phyloP scores from a whole-genome alignment of 805 yeast species.

The Pichia eremophila region DNA sequence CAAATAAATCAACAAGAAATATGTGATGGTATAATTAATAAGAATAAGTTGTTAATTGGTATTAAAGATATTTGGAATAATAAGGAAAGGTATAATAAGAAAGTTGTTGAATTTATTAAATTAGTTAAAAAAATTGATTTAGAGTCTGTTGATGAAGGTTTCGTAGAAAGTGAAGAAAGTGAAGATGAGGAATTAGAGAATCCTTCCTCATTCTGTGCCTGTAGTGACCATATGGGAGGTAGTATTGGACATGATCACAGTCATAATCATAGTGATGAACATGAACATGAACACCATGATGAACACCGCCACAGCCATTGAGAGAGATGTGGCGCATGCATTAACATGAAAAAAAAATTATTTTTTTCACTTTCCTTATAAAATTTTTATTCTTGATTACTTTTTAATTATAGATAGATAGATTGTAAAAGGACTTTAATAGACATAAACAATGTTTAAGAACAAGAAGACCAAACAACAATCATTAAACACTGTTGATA shows the following conservation, averaged over 20 bases:
- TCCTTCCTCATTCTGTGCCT: not conserved
- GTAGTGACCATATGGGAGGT: not conserved
- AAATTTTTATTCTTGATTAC: too few species aligned
- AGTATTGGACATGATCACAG: not conserved
- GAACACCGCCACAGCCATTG: not conserved
- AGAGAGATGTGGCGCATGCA: not conserved
- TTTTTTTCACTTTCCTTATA: not conserved
- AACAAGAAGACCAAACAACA: conserved; percentile 12
- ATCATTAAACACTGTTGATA: conserved; percentile 18
- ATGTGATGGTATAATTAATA: not conserved
- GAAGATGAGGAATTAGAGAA: not conserved
- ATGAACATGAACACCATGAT: not conserved
- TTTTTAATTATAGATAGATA: too few species aligned
- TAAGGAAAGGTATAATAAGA: not conserved
- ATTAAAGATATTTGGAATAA: not conserved
- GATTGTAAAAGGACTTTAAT: too few species aligned
- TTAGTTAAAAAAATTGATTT: not conserved
- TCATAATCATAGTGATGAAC: not conserved
- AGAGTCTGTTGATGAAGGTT: not conserved
- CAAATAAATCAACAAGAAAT: not conserved
- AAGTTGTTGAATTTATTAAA: not conserved
- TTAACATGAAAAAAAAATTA: not conserved
- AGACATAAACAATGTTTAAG: conserved; percentile 11
- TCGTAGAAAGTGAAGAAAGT: not conserved
- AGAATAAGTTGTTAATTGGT: not conserved